Evolutionary conservation across 2,329 filamentous ascomycete species (phyloP).

Genomic region (Neofusicoccum umdonicola): DNA sequence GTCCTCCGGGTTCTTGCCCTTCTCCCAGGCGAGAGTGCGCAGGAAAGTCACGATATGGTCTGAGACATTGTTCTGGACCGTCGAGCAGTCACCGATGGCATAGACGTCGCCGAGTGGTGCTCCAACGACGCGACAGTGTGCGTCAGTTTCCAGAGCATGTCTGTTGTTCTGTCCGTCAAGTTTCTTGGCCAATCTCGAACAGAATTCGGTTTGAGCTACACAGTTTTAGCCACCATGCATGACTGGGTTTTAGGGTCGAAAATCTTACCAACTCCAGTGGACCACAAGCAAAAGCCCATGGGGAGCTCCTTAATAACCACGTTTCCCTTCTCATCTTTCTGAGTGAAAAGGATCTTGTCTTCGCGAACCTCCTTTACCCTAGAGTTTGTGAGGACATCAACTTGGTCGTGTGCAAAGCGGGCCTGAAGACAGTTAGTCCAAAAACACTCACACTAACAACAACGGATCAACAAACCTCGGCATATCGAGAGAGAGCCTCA

Average conservation of each 20-base stretch:
- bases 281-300: conserved; percentile 96
- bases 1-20: conserved; percentile 84
- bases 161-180: conserved; percentile 79
- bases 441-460: background rate
- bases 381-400: conserved; percentile 89
- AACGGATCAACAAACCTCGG: conserved; percentile 55
- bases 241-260: background rate
- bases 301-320: conserved; percentile 87
- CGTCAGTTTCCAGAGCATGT: conserved; percentile 91
- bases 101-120: conserved; percentile 93
- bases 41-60: conserved; percentile 90
- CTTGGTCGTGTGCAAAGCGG: conserved; percentile 84
- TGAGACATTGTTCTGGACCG: conserved; percentile 94
- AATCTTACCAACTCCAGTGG: conserved; percentile 72
- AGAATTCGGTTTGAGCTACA: conserved; percentile 71
- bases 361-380: conserved; percentile 83
- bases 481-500: conserved; percentile 87
- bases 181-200: conserved; percentile 71
- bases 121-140: conserved; percentile 84
- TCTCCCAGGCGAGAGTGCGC: conserved; percentile 85
- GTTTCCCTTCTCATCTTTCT: conserved; percentile 71
- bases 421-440: conserved; percentile 41
- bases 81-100: conserved; percentile 91
- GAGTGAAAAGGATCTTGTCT: conserved; percentile 85
- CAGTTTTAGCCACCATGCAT: background rate